Evolutionary conservation across 2,329 filamentous ascomycete genomes (phyloP), one percentile per base, ranked within the genome.

Genomic region (Fusarium brachygibbosum): DNA sequence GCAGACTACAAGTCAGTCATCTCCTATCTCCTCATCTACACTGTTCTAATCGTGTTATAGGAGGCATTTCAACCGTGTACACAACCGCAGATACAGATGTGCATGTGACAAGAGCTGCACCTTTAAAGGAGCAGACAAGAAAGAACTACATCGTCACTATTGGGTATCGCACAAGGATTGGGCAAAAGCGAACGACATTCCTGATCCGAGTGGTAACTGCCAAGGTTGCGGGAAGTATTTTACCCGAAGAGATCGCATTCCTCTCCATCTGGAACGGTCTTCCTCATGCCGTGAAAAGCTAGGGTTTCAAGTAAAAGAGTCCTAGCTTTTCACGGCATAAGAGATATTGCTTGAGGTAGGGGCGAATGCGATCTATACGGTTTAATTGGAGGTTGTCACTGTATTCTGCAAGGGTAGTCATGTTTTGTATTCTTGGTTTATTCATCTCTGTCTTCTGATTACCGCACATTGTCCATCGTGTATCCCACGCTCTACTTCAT

Each of bases 221-320:
- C 10, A 57, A 3, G 53, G 16, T 19, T 74, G 71, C 11, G 58
- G 54, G 1, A 17, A 0, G 16, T 0, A 1, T 6, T 61, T 61
- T 9, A 13, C 13, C 7, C 62, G 71, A 28, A 60, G 21, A 9
- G 71, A 73, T 52, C 58, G 21, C 19, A 28, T 58, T 13, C 32
- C 8, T 31, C 52, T 51, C 9, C 71, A 73, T 58, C 66, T 53
- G 21, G 14, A 28, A 5, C 60, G 34, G 6, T 63, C 5, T 42
- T 42, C 42, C 14, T n/a, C 14, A 25, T 71, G 59, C 50, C 58
- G 68, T 56, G 11, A 66, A 45, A 66, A 61, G 35, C 17, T 71
- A 8, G 46, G 58, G 28, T 55, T 59, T 49, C 35, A 55, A n/a
- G 21, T 34, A 41, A 46, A 29, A 19, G 29, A 13, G 42, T 48